A percentile compares a stretch with the other conserved stretches of the same genome.
Conservation (phyloP, 371 early-diverging fungal species). For the Mortierella sp. region DNA sequence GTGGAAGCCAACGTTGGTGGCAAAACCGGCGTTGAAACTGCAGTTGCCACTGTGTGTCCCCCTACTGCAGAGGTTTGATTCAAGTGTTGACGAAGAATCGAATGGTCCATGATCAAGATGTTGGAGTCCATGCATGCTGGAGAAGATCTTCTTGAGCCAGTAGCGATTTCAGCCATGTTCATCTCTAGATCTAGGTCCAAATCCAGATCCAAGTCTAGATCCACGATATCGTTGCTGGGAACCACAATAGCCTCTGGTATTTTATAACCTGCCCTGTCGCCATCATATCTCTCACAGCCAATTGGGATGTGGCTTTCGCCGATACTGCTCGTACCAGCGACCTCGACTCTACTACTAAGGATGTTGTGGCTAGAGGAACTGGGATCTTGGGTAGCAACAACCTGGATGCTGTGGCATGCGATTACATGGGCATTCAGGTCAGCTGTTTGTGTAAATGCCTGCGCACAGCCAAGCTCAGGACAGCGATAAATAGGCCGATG, state of each 20-base stretch:
- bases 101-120: constrained; percentile 15
- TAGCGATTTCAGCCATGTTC: constrained; percentile 17
- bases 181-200: not conserved
- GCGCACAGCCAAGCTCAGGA: constrained; percentile 34
- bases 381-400: no score
- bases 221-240: constrained; percentile 19
- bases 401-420: no score
- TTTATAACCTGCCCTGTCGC: no score
- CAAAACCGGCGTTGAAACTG: no score
- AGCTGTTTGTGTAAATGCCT: constrained; percentile 19
- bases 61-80: no score
- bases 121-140: constrained; percentile 23
- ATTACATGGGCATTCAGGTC: constrained; percentile 27
- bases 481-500: constrained; percentile 26
- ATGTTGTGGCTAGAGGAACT: no score
- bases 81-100: constrained; percentile 17
- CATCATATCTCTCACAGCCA: no score
- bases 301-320: no score
- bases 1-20: no score
- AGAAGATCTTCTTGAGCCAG: constrained; percentile 20
- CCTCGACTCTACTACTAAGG: no score
- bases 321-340: no score
- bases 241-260: not conserved
- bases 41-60: no score
- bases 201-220: constrained; percentile 13